Conservation (phyloP, 257 asterid species). For the Cruciata laevipes region DNA sequence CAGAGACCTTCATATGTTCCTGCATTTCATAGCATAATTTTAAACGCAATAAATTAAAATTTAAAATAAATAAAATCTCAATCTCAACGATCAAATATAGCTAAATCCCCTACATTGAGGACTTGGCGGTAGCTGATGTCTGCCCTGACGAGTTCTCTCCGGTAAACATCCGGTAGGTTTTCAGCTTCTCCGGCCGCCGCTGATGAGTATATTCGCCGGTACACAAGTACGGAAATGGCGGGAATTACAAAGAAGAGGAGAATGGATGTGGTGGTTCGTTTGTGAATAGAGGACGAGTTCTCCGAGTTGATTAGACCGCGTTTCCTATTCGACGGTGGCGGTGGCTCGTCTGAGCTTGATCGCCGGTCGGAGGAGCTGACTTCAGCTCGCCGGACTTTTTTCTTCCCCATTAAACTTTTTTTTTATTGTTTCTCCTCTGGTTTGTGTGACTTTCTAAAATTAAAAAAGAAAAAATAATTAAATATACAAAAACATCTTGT, state of each 20-base stretch:
- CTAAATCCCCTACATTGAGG: slow-evolving; percentile 46
- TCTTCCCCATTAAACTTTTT: slow-evolving; percentile 51
- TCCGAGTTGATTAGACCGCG: slow-evolving; percentile 20
- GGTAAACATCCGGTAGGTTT: slow-evolving; percentile 36
- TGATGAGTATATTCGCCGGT: slow-evolving; percentile 29
- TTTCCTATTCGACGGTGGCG: slow-evolving; percentile 14
- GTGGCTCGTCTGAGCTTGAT: slow-evolving; percentile 15
- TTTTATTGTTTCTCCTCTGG: background rate
- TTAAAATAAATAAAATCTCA: background rate
- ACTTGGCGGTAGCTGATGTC: slow-evolving; percentile 49
- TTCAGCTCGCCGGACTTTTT: slow-evolving; percentile 45
- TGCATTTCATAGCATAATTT: slow-evolving; percentile 37
- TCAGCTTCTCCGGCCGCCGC: slow-evolving; percentile 7
- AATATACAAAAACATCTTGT: background rate
- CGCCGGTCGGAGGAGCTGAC: slow-evolving; percentile 21
- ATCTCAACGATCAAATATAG: background rate
- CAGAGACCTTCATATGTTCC: slow-evolving; percentile 65
- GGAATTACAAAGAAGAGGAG: slow-evolving; percentile 44
- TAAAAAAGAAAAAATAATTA: too few relatives aligned
- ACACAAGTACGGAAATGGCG: slow-evolving; percentile 38
- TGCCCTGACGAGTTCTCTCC: slow-evolving; percentile 43
- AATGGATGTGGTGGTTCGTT: slow-evolving; percentile 16
- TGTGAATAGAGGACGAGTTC: slow-evolving; percentile 22
- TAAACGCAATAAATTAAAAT: slow-evolving; percentile 11
- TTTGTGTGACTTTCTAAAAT: too few relatives aligned